These are phyloP conservation scores for Colletotrichum falcatum DNA, from an alignment of 2,329 filamentous ascomycete genomes.

Conservation along the genomic window DNA sequence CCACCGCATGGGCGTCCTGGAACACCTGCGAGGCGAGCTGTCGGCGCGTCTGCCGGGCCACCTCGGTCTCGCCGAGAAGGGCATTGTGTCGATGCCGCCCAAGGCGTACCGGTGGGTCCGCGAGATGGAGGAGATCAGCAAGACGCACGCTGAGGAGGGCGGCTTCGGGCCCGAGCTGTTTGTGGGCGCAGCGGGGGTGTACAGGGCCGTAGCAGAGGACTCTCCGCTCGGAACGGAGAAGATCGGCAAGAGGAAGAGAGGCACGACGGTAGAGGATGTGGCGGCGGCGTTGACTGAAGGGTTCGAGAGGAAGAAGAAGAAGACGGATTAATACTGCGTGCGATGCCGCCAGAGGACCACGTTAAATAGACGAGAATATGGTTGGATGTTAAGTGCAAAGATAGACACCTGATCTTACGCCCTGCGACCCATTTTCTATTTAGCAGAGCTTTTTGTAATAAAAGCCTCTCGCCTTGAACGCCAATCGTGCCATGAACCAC, in stretches of 20 bases:
- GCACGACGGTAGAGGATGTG: conserved; percentile 68
- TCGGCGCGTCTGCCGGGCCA: conserved; percentile 60
- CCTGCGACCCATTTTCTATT: not conserved
- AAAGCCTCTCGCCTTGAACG: conserved; percentile 7
- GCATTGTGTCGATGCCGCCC: conserved; percentile 71
- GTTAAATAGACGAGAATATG: not conserved
- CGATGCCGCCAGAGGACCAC: no score
- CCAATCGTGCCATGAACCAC: not conserved
- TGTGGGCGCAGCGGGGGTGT: conserved; percentile 70
- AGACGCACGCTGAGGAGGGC: conserved; percentile 73
- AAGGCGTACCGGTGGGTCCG: conserved; percentile 84
- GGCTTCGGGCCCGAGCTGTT: conserved; percentile 71
- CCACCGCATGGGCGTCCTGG: conserved; percentile 70
- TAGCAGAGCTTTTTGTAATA: not conserved
- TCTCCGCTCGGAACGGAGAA: conserved; percentile 70
- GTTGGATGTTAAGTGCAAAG: not conserved
- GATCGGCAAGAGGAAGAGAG: conserved; percentile 66
- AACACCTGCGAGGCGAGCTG: conserved; percentile 68
- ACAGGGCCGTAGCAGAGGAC: conserved; percentile 70
- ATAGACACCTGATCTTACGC: not conserved
- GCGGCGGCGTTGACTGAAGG: conserved; percentile 63
- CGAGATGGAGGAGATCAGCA: conserved; percentile 82
- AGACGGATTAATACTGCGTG: conserved; percentile 41
- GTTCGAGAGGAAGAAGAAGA: conserved; percentile 58
- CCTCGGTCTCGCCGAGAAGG: conserved; percentile 59